Evolutionary conservation across 1,139 yeast species (phyloP).

Genomic region (Yamadazyma trypodendri): DNA sequence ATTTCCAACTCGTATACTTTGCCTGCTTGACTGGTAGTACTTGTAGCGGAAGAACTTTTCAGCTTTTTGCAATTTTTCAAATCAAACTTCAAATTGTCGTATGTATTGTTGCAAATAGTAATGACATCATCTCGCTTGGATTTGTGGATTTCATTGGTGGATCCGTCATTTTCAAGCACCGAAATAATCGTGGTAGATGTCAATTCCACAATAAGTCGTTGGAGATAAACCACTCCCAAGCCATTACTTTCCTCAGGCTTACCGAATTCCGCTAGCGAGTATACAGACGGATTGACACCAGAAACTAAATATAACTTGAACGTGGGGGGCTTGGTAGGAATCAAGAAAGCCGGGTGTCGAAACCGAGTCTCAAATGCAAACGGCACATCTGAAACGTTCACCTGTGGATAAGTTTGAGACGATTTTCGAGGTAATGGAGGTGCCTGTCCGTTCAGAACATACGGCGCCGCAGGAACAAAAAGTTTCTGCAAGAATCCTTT

Average conservation of each 20-base stretch:
- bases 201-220: constrained; percentile 36
- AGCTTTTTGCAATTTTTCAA: constrained; percentile 33
- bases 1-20: constrained; percentile 45
- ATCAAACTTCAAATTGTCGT: constrained; percentile 41
- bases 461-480: constrained; percentile 14
- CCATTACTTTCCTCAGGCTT: constrained; percentile 46
- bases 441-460: not conserved
- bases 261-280: constrained; percentile 36
- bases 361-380: constrained; percentile 49
- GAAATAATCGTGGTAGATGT: constrained; percentile 31
- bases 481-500: constrained; percentile 24
- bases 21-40: constrained; percentile 11
- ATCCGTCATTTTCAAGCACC: constrained; percentile 35
- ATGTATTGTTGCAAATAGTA: constrained; percentile 30
- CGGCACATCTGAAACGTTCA: constrained; percentile 37
- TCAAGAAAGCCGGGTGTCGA: constrained; percentile 43
- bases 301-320: constrained; percentile 41
- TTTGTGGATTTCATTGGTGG: constrained; percentile 26
- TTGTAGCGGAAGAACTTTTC: constrained; percentile 24
- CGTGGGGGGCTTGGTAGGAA: constrained; percentile 42
- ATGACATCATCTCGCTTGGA: constrained; percentile 28
- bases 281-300: constrained; percentile 32
- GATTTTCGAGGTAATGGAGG: constrained; percentile 5
- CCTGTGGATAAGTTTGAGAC: constrained; percentile 20
- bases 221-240: constrained; percentile 46